phyloP scores from a whole-genome alignment of 1,139 yeast species.

The Pichia sp. region DNA sequence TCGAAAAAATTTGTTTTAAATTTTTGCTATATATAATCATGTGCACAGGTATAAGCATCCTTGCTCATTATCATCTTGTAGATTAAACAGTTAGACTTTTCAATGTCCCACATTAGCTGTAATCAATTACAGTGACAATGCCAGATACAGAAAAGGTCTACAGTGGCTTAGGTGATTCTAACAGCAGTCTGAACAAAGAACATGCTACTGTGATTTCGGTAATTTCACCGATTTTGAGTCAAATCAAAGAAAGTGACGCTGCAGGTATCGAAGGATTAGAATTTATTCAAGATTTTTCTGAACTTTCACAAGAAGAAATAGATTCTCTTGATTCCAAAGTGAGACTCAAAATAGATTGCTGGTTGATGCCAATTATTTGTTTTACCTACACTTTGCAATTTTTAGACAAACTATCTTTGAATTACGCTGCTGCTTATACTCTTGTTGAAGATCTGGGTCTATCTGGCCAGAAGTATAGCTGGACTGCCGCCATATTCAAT shows the following conservation, averaged over 20 bases:
- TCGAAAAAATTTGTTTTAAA: neutral
- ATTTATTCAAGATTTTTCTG: neutral
- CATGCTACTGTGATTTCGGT: neutral
- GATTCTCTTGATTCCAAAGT: conserved; percentile 21
- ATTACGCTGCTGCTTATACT: conserved; percentile 37
- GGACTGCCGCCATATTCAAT: conserved; percentile 49
- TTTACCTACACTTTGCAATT: conserved; percentile 42
- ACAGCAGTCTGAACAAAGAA: neutral
- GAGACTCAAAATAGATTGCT: conserved; percentile 49
- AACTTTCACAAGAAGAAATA: conserved; percentile 17
- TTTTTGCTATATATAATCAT: neutral
- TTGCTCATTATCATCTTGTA: neutral
- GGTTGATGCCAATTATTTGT: conserved; percentile 49
- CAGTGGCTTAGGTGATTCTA: neutral
- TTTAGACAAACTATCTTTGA: conserved; percentile 42
- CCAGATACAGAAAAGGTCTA: neutral
- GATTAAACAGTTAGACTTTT: neutral
- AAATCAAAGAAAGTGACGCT: neutral
- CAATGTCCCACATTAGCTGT: neutral
- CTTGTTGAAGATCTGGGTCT: conserved; percentile 18
- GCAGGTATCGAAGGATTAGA: neutral
- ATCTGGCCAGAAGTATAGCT: conserved; percentile 30
- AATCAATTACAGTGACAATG: neutral
- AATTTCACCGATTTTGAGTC: neutral
- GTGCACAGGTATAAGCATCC: neutral